Conservation (phyloP, 768 basidiomycete genomes). For the Megacollybia marginata region DNA sequence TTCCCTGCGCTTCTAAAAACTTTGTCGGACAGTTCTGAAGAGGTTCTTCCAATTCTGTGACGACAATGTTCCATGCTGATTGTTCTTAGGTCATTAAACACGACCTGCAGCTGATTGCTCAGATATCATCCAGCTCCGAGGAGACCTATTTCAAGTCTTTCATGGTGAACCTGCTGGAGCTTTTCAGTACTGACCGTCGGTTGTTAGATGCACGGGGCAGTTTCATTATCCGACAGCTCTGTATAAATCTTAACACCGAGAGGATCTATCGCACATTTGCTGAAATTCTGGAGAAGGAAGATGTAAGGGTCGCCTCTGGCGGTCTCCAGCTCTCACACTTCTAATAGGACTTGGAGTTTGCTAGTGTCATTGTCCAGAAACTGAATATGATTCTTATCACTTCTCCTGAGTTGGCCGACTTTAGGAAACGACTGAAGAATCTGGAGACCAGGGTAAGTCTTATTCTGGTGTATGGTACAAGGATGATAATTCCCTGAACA, state of each 20-base stretch:
- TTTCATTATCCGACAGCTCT: constrained; percentile 91
- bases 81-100: constrained; percentile 80
- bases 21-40: constrained; percentile 92
- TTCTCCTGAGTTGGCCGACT: constrained; percentile 92
- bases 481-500: not conserved
- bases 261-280: constrained; percentile 93
- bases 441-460: constrained; percentile 78
- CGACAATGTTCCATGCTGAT: not conserved
- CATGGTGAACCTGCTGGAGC: constrained; percentile 89
- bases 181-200: constrained; percentile 91
- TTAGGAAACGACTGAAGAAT: constrained; percentile 87
- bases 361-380: constrained; percentile 96
- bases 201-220: constrained; percentile 89
- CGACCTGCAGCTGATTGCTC: constrained; percentile 90
- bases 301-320: constrained; percentile 41
- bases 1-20: constrained; percentile 95
- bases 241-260: constrained; percentile 90
- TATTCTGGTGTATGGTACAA: not conserved
- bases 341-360: constrained; percentile 91
- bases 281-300: constrained; percentile 96
- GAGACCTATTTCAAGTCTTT: constrained; percentile 94
- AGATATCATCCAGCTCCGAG: constrained; percentile 93
- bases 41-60: constrained; percentile 37
- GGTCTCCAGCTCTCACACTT: too few relatives aligned
- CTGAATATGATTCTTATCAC: constrained; percentile 95